Percentiles rank a stretch among this genome's conserved stretches.
phyloP scores from a whole-genome alignment of 345 rosid genomes.

The Reutealis trisperma region DNA sequence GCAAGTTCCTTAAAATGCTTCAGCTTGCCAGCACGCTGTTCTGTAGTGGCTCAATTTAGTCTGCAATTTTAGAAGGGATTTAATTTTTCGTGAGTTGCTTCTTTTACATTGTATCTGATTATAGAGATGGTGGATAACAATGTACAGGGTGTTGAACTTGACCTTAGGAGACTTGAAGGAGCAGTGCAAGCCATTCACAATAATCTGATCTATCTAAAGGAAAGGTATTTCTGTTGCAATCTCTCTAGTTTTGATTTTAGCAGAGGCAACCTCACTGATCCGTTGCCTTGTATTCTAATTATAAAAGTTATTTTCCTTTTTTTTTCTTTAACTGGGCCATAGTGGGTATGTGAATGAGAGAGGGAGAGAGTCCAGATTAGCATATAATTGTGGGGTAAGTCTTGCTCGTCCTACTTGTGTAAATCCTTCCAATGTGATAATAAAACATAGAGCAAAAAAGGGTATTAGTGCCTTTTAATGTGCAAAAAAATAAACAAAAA shows the following conservation, averaged over 20 bases:
- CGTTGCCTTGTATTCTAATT: background rate
- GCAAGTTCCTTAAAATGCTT: conserved; percentile 34
- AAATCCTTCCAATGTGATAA: no score
- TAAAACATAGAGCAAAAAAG: no score
- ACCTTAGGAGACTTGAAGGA: conserved; percentile 72
- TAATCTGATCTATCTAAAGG: conserved; percentile 56
- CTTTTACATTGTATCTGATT: background rate
- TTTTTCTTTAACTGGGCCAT: background rate
- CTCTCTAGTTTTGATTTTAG: background rate
- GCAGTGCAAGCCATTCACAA: conserved; percentile 61
- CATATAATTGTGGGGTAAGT: background rate
- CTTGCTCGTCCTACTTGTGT: no score
- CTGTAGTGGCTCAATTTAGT: background rate
- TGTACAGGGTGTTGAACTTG: conserved; percentile 84
- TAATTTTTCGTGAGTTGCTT: background rate
- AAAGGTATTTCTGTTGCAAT: conserved; percentile 41
- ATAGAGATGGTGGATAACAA: background rate
- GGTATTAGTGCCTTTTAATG: no score
- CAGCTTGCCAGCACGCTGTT: background rate
- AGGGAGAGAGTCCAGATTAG: background rate
- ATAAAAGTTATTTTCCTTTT: background rate
- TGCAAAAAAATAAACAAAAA: no score
- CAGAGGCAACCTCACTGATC: background rate
- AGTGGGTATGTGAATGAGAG: no score
- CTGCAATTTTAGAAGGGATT: background rate